phyloP scores from a whole-genome alignment of 306 rosid species.

The Clitoria ternatea region DNA sequence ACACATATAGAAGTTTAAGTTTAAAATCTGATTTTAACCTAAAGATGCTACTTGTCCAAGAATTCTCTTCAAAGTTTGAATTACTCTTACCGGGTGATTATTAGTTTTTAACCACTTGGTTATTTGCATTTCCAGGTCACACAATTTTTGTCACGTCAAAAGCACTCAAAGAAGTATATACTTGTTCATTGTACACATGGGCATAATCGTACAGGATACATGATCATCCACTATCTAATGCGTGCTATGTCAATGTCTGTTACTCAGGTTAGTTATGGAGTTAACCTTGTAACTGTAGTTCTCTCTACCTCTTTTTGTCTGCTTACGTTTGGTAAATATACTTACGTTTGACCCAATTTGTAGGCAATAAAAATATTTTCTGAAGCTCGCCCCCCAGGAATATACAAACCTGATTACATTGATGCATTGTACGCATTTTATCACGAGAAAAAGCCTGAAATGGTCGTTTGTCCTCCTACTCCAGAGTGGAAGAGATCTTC shows the following conservation, averaged over 20 bases:
- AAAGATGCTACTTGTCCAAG: not conserved
- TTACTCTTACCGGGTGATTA: not conserved
- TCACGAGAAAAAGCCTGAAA: conserved; percentile 87
- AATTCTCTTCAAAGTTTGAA: not conserved
- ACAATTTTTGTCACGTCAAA: conserved; percentile 79
- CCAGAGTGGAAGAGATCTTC: conserved; percentile 99
- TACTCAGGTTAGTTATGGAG: conserved; percentile 61
- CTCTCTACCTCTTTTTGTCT: not conserved
- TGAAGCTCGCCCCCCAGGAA: conserved; percentile 97
- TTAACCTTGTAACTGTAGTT: not conserved
- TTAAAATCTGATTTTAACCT: not conserved
- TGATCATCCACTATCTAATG: conserved; percentile 91
- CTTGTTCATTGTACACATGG: conserved; percentile 99
- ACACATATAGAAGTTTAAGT: too few species aligned
- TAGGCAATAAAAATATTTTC: conserved; percentile 85
- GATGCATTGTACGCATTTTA: conserved; percentile 84
- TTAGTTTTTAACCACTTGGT: conserved; percentile 12
- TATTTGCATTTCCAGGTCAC: conserved; percentile 55
- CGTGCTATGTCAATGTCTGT: conserved; percentile 71
- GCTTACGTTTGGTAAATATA: not conserved
- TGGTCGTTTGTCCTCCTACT: conserved; percentile 80
- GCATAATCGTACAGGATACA: conserved; percentile 97
- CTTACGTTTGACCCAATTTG: conserved; percentile 26
- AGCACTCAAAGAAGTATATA: conserved; percentile 80
- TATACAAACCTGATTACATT: conserved; percentile 91